Base-by-base conservation (phyloP, 768 basidiomycete genomes). In the Lactifluus pinguis region DNA sequence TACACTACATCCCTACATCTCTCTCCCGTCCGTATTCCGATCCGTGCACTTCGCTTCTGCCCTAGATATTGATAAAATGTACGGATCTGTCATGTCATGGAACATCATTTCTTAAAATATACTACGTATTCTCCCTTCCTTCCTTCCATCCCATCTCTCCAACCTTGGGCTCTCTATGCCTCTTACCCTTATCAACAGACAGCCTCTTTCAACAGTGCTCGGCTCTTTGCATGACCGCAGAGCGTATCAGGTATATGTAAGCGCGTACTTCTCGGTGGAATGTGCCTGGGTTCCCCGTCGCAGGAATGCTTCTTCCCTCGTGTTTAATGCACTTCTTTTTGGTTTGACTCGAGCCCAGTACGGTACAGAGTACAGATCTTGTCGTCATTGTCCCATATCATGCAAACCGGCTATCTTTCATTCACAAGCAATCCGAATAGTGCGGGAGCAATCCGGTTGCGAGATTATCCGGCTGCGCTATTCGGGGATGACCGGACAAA, bases 181-280 rank as follows among this genome's bases (percentile, higher is more conserved):
- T 25, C 10, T 34, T 32, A 7, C 32, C 32, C 32, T 32, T 25
- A 25, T 47, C 45, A 34, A 45, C n/a, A 42, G n/a, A 21, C 6
- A 54, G 7, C 38, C 25, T 39, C 44, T 6, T 36, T 39, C 42
- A 34, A 15, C 42, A 19, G 19, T 41, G 10, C 34, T 50, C 48
- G 55, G 54, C 48, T 41, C 48, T 56, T 44, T 62, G 56, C 50
- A 57, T 44, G 29, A 52, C 19, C 42, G 38, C 57, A 39, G 41
- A 32, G 49, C 15, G 17, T 11, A 29, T 29, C 45, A 48, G 48
- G 38, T 29, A 19, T 57, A 49, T 48, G 53, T 58, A 49, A 49
- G 51, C 39, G 51, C 57, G 61, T 58, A 53, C 25, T 53, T 39
- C 49, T 62, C 61, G 56, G 57, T 17, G 50, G 38, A n/a, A 19